Base-by-base conservation (phyloP, 2,329 filamentous ascomycete genomes). In the Keithomyces neogunnii region DNA sequence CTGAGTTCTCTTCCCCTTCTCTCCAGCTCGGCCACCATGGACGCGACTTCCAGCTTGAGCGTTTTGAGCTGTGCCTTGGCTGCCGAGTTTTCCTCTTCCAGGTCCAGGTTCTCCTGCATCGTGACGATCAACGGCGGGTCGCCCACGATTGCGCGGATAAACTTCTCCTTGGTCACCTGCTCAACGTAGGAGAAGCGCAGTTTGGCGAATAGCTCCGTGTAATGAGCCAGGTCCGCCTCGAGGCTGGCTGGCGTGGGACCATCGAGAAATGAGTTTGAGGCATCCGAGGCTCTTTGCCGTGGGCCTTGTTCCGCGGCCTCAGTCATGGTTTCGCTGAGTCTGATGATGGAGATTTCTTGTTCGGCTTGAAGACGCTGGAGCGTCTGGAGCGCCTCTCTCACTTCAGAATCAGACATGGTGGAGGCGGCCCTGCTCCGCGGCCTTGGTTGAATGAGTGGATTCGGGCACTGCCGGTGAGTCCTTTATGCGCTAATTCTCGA, bases 131-230 rank as follows among this genome's bases (percentile, higher is more conserved):
- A 77, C 0, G 92, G 93, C 47, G 91, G 89, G 56, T 96, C 88
- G 56, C 89, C 89, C 13, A 95, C 89, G 60, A 97, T 95, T 56
- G 88, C 85, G 59, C 90, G 88, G 50, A 99, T 85, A 68, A 96
- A 97, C 63, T 96, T 95, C 68, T 99, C 93, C 71, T 97, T 99
- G 44, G 92, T 97, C 56, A 97, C 90, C 74, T 97, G 93, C 70
- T 99, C 93, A 60, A 96, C 87, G 70, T 97, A 97, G 57, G 88
- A 95, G 74, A 97, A 97, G 60, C 92, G 89, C 39, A 97, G 78
- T 72, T 99, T 97, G 42, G 89, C 86, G 69, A 97, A 99, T 26
- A 97, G 81, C 69, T 96, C 91, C 71, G 88, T 89, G 73, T 97
- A 96, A 69, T 97, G 91, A 32, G 79, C 76, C 31, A 97, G 76